Evolutionary conservation across 2,329 filamentous ascomycete genomes (phyloP).

Genomic region (Exserohilum rostratum): DNA sequence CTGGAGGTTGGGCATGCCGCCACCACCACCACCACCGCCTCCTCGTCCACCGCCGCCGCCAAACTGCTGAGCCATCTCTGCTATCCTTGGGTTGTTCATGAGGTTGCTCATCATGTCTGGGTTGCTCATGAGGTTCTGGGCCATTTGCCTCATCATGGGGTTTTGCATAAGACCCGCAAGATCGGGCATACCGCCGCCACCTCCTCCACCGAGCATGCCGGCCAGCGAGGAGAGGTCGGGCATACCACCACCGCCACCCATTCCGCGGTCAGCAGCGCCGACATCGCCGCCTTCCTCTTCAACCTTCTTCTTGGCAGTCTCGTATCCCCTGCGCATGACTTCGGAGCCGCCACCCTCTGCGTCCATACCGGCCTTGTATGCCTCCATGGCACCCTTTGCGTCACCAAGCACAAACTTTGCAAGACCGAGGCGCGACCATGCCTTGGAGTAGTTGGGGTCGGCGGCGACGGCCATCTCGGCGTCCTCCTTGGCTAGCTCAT

Average conservation of each 20-base stretch:
- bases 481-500: conserved; percentile 82
- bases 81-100: conserved; percentile 90
- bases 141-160: conserved; percentile 98
- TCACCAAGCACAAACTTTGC: conserved; percentile 92
- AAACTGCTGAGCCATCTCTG: conserved; percentile 85
- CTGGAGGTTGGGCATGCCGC: conserved; percentile 87
- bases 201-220: conserved; percentile 54
- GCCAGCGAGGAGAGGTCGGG: conserved; percentile 80
- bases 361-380: conserved; percentile 91
- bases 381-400: conserved; percentile 89
- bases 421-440: conserved; percentile 91
- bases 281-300: conserved; percentile 74
- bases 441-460: conserved; percentile 95
- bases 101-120: conserved; percentile 88
- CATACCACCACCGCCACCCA: conserved; percentile 73
- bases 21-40: conserved; percentile 67
- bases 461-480: conserved; percentile 87
- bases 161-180: conserved; percentile 69
- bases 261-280: conserved; percentile 51
- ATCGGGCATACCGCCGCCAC: conserved; percentile 83
- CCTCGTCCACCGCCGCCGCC: conserved; percentile 47
- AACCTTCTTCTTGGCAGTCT: conserved; percentile 87
- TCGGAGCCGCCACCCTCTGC: conserved; percentile 94
- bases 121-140: conserved; percentile 96
- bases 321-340: conserved; percentile 95